A percentile compares a stretch with the other conserved stretches of the same genome.
Conservation (phyloP, 2,329 filamentous ascomycete species). For the Malbranchea zuffiana region DNA sequence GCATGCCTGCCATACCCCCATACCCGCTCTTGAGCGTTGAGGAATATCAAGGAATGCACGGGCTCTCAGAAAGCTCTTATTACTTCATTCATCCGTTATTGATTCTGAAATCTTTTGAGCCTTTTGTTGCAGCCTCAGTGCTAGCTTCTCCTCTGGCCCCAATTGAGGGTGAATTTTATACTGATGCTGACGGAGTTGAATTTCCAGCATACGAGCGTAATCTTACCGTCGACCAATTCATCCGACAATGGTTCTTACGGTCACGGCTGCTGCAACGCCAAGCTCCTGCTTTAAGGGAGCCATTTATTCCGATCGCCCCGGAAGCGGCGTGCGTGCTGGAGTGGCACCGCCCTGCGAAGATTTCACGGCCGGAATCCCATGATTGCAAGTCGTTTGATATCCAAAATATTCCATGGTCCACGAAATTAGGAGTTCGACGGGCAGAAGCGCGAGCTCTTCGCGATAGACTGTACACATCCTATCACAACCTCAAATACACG, state of each 20-base stretch:
- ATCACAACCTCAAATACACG: constrained; percentile 29
- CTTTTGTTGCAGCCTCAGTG: constrained; percentile 10
- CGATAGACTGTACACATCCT: constrained; percentile 33
- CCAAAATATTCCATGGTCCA: constrained; percentile 34
- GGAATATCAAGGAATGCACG: constrained; percentile 10
- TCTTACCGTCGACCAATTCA: constrained; percentile 34
- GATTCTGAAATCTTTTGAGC: constrained; percentile 8
- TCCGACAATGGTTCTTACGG: constrained; percentile 31
- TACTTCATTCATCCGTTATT: constrained; percentile 10
- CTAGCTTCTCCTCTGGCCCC: constrained; percentile 12
- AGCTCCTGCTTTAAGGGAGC: constrained; percentile 2
- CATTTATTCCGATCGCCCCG: constrained; percentile 17
- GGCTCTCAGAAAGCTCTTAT: constrained; percentile 9
- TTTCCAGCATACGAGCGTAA: constrained; percentile 30
- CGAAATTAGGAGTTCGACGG: constrained; percentile 27
- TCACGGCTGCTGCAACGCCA: constrained; percentile 16
- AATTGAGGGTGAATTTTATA: constrained; percentile 8
- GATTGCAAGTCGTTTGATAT: constrained; percentile 27
- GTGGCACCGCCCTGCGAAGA: constrained; percentile 26
- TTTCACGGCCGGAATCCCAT: constrained; percentile 23
- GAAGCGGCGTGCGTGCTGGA: constrained; percentile 25
- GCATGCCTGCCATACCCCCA: background rate
- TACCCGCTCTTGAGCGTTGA: constrained; percentile 9
- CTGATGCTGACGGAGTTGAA: constrained; percentile 13
- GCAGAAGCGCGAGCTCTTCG: constrained; percentile 29